Evolutionary conservation across 164 flowering plant genomes (phyloP).

Genomic region (Platanus orientalis): DNA sequence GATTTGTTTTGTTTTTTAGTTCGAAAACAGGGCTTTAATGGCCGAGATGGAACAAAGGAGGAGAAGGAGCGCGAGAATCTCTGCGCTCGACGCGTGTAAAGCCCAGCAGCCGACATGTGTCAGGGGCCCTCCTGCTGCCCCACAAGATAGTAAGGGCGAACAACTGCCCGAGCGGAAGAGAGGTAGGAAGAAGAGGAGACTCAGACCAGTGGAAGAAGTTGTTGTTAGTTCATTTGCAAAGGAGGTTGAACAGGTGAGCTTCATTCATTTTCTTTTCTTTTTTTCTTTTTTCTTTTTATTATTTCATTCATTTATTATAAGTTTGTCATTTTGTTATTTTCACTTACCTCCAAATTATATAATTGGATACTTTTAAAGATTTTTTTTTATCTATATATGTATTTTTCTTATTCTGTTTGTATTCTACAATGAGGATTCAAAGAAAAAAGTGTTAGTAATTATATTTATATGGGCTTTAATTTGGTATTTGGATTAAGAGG

Average conservation of each 20-base stretch:
- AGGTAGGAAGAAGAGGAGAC: conserved; percentile 18
- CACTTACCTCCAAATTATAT: background rate
- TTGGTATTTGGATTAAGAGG: too few relatives aligned
- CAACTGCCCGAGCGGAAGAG: conserved; percentile 4
- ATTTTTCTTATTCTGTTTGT: too few relatives aligned
- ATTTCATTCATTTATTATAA: background rate
- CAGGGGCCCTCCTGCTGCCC: conserved; percentile 4
- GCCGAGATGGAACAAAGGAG: conserved; percentile 27
- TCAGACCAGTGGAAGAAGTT: conserved; percentile 16
- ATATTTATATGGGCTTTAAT: too few relatives aligned
- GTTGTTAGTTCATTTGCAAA: conserved; percentile 15
- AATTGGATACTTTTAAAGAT: too few relatives aligned
- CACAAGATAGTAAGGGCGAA: background rate
- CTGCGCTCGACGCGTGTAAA: conserved; percentile 23
- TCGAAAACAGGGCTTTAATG: conserved; percentile 17
- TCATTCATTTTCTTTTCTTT: background rate
- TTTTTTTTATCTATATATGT: too few relatives aligned
- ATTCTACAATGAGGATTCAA: too few relatives aligned
- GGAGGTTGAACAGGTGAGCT: conserved; percentile 6
- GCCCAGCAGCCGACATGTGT: background rate
- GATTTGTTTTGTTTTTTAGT: conserved; percentile 7
- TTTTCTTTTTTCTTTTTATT: background rate
- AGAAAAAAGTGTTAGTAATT: too few relatives aligned
- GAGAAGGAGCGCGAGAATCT: conserved; percentile 33
- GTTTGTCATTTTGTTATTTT: background rate